Conservation (phyloP, 1,284 basidiomycete species). For the Vanrija sp. region DNA sequence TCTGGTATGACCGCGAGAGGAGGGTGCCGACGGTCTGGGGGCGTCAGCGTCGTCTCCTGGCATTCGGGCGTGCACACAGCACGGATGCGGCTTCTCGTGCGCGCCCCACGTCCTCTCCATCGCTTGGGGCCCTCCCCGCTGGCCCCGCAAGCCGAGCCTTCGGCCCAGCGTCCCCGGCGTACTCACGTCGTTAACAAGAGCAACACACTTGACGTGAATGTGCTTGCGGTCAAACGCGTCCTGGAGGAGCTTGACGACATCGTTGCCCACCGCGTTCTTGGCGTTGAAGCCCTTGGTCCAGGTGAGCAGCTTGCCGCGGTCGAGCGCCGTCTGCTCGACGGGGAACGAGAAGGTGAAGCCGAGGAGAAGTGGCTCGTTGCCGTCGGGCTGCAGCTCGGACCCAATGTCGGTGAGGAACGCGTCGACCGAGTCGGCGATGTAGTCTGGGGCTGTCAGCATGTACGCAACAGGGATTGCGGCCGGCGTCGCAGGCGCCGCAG, state of each 20-base stretch:
- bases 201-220: slow-evolving; percentile 87
- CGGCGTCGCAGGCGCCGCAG: neutral
- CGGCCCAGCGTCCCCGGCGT: no score
- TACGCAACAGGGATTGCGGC: neutral
- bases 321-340: slow-evolving; percentile 91
- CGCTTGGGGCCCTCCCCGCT: no score
- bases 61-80: no score
- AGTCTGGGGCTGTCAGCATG: slow-evolving; percentile 58
- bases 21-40: slow-evolving; percentile 89
- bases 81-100: no score
- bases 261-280: slow-evolving; percentile 84
- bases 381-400: slow-evolving; percentile 37
- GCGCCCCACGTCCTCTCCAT: no score
- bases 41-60: neutral
- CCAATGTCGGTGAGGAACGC: slow-evolving; percentile 76
- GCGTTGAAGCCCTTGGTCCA: slow-evolving; percentile 98
- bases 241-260: slow-evolving; percentile 87
- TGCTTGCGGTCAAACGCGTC: slow-evolving; percentile 90
- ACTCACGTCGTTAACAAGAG: slow-evolving; percentile 91
- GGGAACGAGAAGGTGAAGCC: slow-evolving; percentile 95
- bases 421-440: slow-evolving; percentile 93
- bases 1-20: slow-evolving; percentile 84
- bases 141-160: no score
- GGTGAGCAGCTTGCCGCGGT: slow-evolving; percentile 80
- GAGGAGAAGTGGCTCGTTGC: slow-evolving; percentile 63